A percentile compares a stretch with the other conserved stretches of the same genome.
These are phyloP conservation scores for Cyberlindnera veronae DNA, from an alignment of 805 yeast genomes.

Conservation along the genomic window DNA sequence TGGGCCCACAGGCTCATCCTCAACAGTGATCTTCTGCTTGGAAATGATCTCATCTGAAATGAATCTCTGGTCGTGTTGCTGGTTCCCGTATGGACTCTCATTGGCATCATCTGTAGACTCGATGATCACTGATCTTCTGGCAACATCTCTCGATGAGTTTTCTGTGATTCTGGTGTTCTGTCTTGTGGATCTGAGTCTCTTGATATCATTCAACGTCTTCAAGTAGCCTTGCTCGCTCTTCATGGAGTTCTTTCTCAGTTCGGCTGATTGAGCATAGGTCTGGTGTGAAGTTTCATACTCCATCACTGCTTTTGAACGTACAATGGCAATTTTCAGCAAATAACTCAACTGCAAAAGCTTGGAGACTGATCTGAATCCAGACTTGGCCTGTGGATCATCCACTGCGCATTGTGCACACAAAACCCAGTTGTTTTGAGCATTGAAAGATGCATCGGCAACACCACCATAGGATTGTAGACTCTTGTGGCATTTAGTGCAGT, in stretches of 20 bases:
- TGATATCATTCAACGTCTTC: constrained; percentile 70
- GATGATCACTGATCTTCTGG: constrained; percentile 65
- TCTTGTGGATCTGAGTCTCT: constrained; percentile 68
- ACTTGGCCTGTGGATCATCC: constrained; percentile 42
- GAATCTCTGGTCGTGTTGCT: constrained; percentile 4
- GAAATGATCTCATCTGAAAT: constrained; percentile 21
- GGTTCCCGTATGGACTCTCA: constrained; percentile 2
- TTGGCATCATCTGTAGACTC: constrained; percentile 28
- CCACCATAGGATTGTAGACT: constrained; percentile 36
- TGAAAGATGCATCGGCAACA: constrained; percentile 43
- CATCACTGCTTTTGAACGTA: constrained; percentile 67
- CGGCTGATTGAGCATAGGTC: constrained; percentile 7
- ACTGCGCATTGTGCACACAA: constrained; percentile 64
- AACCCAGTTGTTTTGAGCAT: constrained; percentile 32
- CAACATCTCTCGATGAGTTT: constrained; percentile 51
- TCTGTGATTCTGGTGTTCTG: constrained; percentile 54
- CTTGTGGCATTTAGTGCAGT: constrained; percentile 57
- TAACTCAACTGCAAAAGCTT: constrained; percentile 72
- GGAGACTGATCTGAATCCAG: constrained; percentile 61
- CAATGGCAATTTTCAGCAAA: constrained; percentile 77
- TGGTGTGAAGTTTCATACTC: constrained; percentile 27
- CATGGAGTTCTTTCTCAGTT: constrained; percentile 14
- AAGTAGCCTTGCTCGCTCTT: constrained; percentile 52
- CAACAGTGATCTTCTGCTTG: constrained; percentile 27
- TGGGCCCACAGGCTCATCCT: constrained; percentile 42